Evolutionary conservation across 2,329 filamentous ascomycete species (phyloP), one percentile per base, ranked within the genome.

Genomic region (Diaporthe caulivora): DNA sequence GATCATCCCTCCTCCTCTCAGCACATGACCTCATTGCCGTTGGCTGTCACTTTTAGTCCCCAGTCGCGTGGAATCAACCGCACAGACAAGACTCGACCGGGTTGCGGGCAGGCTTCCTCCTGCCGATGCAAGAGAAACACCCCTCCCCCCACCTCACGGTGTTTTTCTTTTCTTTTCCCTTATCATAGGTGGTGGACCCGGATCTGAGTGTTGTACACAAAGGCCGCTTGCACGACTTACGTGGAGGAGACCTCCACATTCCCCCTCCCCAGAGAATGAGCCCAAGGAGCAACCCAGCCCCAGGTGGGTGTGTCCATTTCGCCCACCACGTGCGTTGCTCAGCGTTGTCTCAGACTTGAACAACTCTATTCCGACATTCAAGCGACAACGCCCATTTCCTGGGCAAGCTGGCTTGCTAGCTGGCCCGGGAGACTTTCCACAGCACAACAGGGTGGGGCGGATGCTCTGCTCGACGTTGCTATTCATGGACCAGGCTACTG

Each of bases 241-340:
- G 29, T 57, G 18, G 54, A 57, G 54, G 18, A 34, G 18, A 37
- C 54, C 54, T 37, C 31, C 54, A 57, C 31, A 37, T 24, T 34
- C n/a, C 29, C 42, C 21, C 15, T 17, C 21, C 29, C 42, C 24
- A 49, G 18, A 51, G 29, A 65, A 17, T 6, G 13, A 65, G 60
- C 44, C 60, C 44, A 34, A 44, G 57, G 60, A 11, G 18, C 60
- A 51, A 65, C 60, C 42, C 44, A 37, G 29, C 49, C 37, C 7
- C 29, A n/a, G 60, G n/a, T 70, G 67, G 67, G 29, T 70, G 54
- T 51, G 15, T 51, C 40, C 26, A 60, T 70, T 29, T 58, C 68
- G 31, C 18, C 24, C 26, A 24, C 40, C 67, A 58, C 42, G 68
- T 58, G 42, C 29, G 54, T 18, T 37, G 44, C 51, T 57, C 51